Evolutionary conservation across 129 eudicot genomes (phyloP), one percentile per base, ranked within the genome.

Genomic region (Flaveria ramosissima): DNA sequence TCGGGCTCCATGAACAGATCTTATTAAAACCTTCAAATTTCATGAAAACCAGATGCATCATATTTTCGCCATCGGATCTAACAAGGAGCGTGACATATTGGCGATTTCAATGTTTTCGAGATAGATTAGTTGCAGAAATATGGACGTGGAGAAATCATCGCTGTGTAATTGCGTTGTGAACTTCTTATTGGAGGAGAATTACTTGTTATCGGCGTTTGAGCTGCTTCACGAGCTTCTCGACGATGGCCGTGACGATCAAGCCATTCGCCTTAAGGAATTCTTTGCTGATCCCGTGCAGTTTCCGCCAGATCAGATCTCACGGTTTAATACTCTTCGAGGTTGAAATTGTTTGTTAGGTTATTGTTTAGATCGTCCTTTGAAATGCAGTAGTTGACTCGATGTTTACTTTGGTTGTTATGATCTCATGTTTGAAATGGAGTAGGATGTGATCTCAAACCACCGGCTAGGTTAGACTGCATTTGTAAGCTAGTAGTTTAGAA

Each of bases 91-190:
- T 43, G 17, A 57, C 42, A 14, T 51, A 61, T 27, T 6, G 19
- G 13, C 46, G 57, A 57, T 67, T 7, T 21, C 81, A 51, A 75
- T 75, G 80, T 16, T 62, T 23, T 68, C 7, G 50, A 16, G 61
- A n/a, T 48, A 15, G 65, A 76, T 65, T 53, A 16, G 41, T 50
- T 30, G 71, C 15, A n/a, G 11, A 11, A 26, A 68, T 30, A 95
- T 95, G 99, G 97, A 95, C 78, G 99, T 92, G 74, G 99, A 95
- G 92, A 91, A 89, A 84, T 92, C 99, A 72, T 95, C 99, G 78
- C 75, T 95, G 84, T 95, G 97, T 85, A 95, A 91, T 82, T 95
- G 99, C 78, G 97, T 95, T 17, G 99, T 95, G 78, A 95, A 95
- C 88, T 95, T 95, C 80, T 77, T 95, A 71, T 80, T 95, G 82